These are phyloP conservation scores for Taphrina deformans DNA, from an alignment of 1,139 yeast species.

Conservation along the genomic window DNA sequence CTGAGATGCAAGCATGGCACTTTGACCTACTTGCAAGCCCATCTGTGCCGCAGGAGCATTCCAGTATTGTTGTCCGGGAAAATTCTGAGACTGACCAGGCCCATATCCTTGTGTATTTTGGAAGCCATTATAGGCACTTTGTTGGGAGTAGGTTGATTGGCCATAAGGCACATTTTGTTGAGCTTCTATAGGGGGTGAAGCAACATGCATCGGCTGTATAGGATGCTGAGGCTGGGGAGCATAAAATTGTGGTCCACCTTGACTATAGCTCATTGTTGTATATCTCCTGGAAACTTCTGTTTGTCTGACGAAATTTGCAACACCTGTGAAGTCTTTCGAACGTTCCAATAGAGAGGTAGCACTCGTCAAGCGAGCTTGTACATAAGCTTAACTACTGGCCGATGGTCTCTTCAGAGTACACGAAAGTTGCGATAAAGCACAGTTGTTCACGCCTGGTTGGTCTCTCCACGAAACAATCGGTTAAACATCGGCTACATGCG, in stretches of 20 bases:
- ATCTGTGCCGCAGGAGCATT: constrained; percentile 79
- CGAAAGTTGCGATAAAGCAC: neutral
- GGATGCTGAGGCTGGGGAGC: constrained; percentile 54
- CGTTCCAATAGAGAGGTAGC: no score
- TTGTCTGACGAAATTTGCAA: neutral
- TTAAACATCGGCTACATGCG: no score
- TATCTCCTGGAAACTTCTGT: neutral
- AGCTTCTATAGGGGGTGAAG: constrained; percentile 42
- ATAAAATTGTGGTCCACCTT: constrained; percentile 45
- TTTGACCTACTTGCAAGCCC: constrained; percentile 86
- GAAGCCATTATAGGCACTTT: constrained; percentile 35
- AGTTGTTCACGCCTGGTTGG: neutral
- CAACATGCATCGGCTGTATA: constrained; percentile 47
- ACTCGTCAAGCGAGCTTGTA: no score
- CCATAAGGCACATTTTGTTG: constrained; percentile 36
- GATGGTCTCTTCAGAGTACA: no score
- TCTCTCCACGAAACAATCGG: neutral
- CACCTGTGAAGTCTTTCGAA: no score
- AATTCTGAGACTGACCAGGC: constrained; percentile 10
- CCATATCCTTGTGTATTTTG: constrained; percentile 4
- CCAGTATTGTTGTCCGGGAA: constrained; percentile 50
- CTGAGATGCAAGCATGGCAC: constrained; percentile 69
- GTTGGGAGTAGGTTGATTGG: constrained; percentile 34
- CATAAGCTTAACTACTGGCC: no score
- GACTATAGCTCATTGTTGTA: constrained; percentile 6